A percentile compares a stretch with the other conserved stretches of the same genome.
Evolutionary conservation across 2,329 filamentous ascomycete genomes (phyloP).

Genomic region (Bipolaris gigantea): DNA sequence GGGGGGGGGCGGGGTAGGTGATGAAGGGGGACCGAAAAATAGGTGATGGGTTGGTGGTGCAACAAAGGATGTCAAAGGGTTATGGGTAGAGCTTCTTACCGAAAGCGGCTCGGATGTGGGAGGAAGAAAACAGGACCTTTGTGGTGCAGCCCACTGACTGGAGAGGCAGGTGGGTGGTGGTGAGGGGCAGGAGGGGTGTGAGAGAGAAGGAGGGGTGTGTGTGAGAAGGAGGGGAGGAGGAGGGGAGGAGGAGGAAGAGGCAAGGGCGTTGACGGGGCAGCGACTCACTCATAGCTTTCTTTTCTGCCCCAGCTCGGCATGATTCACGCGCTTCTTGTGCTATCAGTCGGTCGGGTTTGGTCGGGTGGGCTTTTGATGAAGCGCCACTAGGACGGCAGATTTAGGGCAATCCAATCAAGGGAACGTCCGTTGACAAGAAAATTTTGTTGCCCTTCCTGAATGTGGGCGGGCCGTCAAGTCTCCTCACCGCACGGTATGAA

Average conservation of each 20-base stretch:
- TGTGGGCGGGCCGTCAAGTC: conserved; percentile 15
- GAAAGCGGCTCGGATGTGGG: conserved; percentile 9
- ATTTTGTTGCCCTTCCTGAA: conserved; percentile 17
- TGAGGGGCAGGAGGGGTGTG: neutral
- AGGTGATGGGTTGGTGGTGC: neutral
- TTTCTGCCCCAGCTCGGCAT: conserved; percentile 47
- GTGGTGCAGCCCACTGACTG: conserved; percentile 1
- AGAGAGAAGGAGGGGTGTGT: conserved; percentile 10
- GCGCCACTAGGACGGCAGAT: conserved; percentile 10
- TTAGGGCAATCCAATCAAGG: conserved; percentile 11
- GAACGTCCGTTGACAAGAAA: neutral
- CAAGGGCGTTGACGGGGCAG: conserved; percentile 11
- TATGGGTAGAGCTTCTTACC: conserved; percentile 7
- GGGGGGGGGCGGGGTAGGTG: neutral
- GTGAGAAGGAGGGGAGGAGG: conserved; percentile 6
- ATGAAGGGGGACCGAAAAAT: conserved; percentile 8
- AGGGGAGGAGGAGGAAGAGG: conserved; percentile 12
- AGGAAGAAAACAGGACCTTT: neutral
- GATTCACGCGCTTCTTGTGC: conserved; percentile 24
- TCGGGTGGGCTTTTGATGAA: neutral
- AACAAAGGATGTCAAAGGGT: neutral
- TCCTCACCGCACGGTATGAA: conserved; percentile 16
- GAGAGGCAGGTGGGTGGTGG: conserved; percentile 11
- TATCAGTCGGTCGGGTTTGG: conserved; percentile 16
- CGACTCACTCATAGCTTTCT: conserved; percentile 46